Conservation (phyloP, 2,329 filamentous ascomycete genomes). For the Purpureocillium lavendulum region DNA sequence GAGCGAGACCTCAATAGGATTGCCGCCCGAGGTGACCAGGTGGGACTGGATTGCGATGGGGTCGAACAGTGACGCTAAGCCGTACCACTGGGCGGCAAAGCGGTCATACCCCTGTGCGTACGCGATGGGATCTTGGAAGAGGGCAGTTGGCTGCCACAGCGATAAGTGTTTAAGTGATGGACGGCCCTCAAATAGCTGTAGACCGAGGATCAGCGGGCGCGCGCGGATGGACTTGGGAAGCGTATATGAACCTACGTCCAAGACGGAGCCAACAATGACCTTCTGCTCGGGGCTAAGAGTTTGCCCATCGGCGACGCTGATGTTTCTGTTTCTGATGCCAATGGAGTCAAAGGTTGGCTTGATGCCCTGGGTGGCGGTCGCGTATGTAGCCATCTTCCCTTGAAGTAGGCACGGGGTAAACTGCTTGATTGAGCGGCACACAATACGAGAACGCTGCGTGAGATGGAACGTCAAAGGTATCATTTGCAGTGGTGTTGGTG, state of each 20-base stretch:
- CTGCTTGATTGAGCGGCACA: background rate
- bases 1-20: slow-evolving; percentile 48
- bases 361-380: background rate
- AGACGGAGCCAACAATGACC: background rate
- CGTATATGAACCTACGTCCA: background rate
- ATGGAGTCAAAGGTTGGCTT: background rate
- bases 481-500: no score
- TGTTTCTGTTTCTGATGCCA: background rate
- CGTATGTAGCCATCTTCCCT: background rate
- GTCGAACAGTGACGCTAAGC: slow-evolving; percentile 47
- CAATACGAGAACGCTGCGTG: no score
- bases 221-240: no score
- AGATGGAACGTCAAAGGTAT: no score
- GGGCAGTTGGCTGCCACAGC: slow-evolving; percentile 50
- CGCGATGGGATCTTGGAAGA: slow-evolving; percentile 51
- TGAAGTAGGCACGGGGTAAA: no score
- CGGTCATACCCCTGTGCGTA: slow-evolving; percentile 46
- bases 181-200: slow-evolving; percentile 48
- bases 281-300: background rate
- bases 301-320: background rate
- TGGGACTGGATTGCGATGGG: slow-evolving; percentile 41
- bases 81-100: slow-evolving; percentile 45
- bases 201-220: no score
- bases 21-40: slow-evolving; percentile 43
- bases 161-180: slow-evolving; percentile 50